phyloP scores from a whole-genome alignment of 441 rosid genomes.

The Biscutella laevigata region DNA sequence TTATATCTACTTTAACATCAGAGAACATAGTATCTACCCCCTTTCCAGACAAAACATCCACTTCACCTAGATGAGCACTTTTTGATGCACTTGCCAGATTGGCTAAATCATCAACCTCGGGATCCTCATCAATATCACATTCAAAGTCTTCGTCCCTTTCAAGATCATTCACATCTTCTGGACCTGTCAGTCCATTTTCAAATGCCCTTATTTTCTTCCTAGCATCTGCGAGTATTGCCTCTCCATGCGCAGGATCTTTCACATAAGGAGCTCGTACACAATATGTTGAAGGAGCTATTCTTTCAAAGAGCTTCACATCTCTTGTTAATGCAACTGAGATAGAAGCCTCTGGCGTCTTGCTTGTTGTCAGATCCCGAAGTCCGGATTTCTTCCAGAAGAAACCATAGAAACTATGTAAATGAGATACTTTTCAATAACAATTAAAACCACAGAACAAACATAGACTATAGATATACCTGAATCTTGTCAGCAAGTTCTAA shows the following conservation, averaged over 20 bases:
- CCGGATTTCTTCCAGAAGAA: constrained; percentile 73
- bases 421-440: not conserved
- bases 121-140: constrained; percentile 80
- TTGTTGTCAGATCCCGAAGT: constrained; percentile 88
- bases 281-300: constrained; percentile 99
- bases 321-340: constrained; percentile 98
- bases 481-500: constrained; percentile 95
- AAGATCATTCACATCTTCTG: constrained; percentile 84
- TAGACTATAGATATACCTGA: constrained; percentile 46
- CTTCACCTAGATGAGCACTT: constrained; percentile 33
- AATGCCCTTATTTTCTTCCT: constrained; percentile 82
- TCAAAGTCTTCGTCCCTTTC: constrained; percentile 95
- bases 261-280: constrained; percentile 89
- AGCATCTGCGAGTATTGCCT: constrained; percentile 79
- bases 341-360: constrained; percentile 99
- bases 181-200: constrained; percentile 75
- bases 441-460: not conserved
- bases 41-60: constrained; percentile 34
- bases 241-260: constrained; percentile 93
- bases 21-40: constrained; percentile 30
- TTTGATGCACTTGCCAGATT: constrained; percentile 41
- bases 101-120: constrained; percentile 80
- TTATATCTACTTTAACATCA: constrained; percentile 27
- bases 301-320: constrained; percentile 97
- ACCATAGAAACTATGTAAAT: constrained; percentile 9